Evolutionary conservation across 345 rosid species (phyloP).

Genomic region (Pistacia vera): DNA sequence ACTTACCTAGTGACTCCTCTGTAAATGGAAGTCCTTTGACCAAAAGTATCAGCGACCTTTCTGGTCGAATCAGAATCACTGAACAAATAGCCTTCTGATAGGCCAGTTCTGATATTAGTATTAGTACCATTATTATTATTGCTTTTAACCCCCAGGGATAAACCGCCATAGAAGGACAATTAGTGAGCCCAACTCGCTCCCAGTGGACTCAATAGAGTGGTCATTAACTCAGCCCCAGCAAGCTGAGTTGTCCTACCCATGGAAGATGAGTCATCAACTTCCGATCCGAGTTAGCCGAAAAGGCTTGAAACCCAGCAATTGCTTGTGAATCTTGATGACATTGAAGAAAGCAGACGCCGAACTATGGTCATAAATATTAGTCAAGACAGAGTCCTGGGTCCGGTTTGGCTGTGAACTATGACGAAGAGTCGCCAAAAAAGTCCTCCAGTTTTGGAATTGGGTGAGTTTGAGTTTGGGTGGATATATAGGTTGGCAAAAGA

Average conservation of each 20-base stretch:
- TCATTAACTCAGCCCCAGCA: constrained; percentile 41
- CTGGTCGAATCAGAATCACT: constrained; percentile 56
- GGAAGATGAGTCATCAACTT: constrained; percentile 82
- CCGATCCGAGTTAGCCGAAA: constrained; percentile 83
- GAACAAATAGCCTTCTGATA: constrained; percentile 42
- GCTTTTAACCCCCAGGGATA: constrained; percentile 65
- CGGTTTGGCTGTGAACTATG: constrained; percentile 75
- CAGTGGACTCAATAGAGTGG: constrained; percentile 65
- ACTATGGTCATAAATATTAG: constrained; percentile 67
- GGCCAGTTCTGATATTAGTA: constrained; percentile 8
- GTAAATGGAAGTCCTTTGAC: constrained; percentile 94
- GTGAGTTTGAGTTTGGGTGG: constrained; percentile 47
- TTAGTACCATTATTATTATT: constrained; percentile 1
- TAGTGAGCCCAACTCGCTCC: constrained; percentile 59
- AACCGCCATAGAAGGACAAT: constrained; percentile 34
- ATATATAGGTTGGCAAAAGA: constrained; percentile 44
- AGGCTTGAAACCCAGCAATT: constrained; percentile 71
- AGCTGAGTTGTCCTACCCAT: constrained; percentile 53
- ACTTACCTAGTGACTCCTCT: constrained; percentile 90
- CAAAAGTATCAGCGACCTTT: constrained; percentile 80
- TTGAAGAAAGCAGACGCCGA: constrained; percentile 51
- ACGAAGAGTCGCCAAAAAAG: constrained; percentile 77
- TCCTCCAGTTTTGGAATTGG: constrained; percentile 83
- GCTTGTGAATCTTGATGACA: constrained; percentile 71
- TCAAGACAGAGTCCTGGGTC: constrained; percentile 84